Evolutionary conservation across 306 rosid species (phyloP), one percentile per base, ranked within the genome.

Genomic region (Erythrophleum fordii): DNA sequence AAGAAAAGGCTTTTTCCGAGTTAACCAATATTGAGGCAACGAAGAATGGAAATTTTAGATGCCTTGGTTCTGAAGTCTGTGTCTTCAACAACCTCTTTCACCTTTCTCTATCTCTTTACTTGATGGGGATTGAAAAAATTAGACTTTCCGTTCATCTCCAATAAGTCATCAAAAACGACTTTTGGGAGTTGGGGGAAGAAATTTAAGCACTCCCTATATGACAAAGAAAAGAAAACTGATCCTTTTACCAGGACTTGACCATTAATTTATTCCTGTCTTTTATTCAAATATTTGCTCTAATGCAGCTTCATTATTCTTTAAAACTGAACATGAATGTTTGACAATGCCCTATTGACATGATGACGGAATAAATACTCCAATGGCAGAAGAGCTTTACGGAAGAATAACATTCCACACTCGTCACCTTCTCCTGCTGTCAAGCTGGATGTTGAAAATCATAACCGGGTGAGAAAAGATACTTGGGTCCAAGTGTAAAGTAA

Each of bases 321-420:
- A 35, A 45, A 69, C 25, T 62, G 37, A 56, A 56, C 17, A 28
- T 17, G 66, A 26, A 13, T 23, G 14, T 58, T 23, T 59, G 35
- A 59, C n/a, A 26, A 26, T 59, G 13, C 5, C n/a, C 13, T 59
- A 17, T 61, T 34, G 65, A 80, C 22, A 11, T 64, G 37, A 73
- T 25, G 34, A 66, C 45, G 16, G 28, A 29, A 66, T 41, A 23
- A 29, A 26, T 5, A 67, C 52, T 64, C n/a, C 64, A 22, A 31
- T 69, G 17, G 67, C 79, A 78, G 88, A 20, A 74, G 44, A 77
- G 22, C n/a, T 41, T 31, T 76, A 18, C 69, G 51, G 20, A 60
- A 16, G 37, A 3, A 3, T 20, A 20, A 34, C 29, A 28, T 0
- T 8, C 3, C 9, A 18, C 26, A 4, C 34, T 6, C 61, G 14